Evolutionary conservation across 2,329 filamentous ascomycete genomes (phyloP), one percentile per base, ranked within the genome.

Genomic region (Leptographium procerum): DNA sequence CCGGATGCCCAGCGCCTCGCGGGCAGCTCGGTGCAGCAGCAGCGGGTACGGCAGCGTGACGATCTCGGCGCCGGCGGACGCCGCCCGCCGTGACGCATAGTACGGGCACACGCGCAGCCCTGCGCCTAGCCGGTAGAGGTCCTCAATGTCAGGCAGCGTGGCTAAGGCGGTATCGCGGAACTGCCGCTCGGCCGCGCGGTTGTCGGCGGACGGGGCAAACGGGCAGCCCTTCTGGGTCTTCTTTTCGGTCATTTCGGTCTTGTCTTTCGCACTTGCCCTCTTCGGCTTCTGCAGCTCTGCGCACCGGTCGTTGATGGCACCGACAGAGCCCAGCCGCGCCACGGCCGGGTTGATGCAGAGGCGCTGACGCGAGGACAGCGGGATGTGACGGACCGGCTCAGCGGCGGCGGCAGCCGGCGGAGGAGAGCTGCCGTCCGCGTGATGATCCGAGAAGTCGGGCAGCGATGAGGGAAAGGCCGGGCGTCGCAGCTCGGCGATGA

Each of bases 271-370:
- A n/a, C 59, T 80, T 78, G n/a, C n/a, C 1, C 83, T 73, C 58
- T 81, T 79, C 0, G 88, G 75, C 69, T 95, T 87, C 68, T 99
- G 94, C 28, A 99, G 75, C 66, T 99, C 94, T 8, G 92, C 77
- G 66, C 94, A 99, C 14, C 86, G 82, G 69, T 99, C 94, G 67
- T 97, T 99, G 72, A 99, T 96, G 7, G 90, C 89, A 0, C 88
- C 85, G 1, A 87, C 76, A 0, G 82, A 82, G 48, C 81, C 79
- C 2, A 97, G 81, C 14, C 81, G 83, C 28, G 81, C 78, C 1
- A 99, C 92, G 33, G 85, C 81, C 0, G 87, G 82, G 64, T 99
- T 96, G 71, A 99, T 96, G 71, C 94, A 99, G 10, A 86, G 77
- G 60, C 90, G 88, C 68, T 95, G 94, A 5, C 91, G 82, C 0